Conservation (phyloP, 2,329 filamentous ascomycete species). For the Verticillium nubilum region DNA sequence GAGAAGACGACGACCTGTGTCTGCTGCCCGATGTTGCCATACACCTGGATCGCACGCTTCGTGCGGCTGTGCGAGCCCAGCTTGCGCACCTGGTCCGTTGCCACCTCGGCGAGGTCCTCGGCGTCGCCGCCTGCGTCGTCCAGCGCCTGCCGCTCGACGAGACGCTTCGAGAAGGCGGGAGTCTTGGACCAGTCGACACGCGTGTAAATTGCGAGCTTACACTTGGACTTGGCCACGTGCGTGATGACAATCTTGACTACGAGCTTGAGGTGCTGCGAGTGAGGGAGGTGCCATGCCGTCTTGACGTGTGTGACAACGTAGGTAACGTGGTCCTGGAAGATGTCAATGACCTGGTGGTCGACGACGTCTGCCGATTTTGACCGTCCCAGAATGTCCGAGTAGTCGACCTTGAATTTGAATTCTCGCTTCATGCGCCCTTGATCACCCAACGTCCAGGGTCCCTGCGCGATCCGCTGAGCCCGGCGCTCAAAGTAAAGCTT, state of each 20-base stretch:
- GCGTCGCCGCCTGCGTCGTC: conserved; percentile 69
- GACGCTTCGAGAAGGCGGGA: conserved; percentile 53
- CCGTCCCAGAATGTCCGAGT: conserved; percentile 59
- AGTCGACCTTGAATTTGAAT: conserved; percentile 74
- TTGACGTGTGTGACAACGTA: conserved; percentile 60
- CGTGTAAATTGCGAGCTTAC: conserved; percentile 83
- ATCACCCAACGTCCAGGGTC: conserved; percentile 73
- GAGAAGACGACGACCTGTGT: conserved; percentile 58
- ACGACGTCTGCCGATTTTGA: conserved; percentile 57
- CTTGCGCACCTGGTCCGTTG: conserved; percentile 71
- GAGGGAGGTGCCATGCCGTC: conserved; percentile 79
- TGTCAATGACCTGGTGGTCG: conserved; percentile 83
- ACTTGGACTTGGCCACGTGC: conserved; percentile 84
- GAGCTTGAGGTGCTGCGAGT: conserved; percentile 71
- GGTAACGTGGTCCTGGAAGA: conserved; percentile 69
- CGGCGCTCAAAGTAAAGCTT: conserved; percentile 80
- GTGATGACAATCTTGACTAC: conserved; percentile 92
- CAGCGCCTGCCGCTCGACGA: conserved; percentile 66
- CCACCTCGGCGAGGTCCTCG: conserved; percentile 68
- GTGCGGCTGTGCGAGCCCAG: conserved; percentile 70
- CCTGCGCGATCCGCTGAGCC: conserved; percentile 75
- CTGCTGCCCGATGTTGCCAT: conserved; percentile 68
- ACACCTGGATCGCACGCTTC: conserved; percentile 73
- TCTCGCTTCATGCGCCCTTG: conserved; percentile 68
- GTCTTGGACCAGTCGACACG: conserved; percentile 80